A percentile compares a stretch with the other conserved stretches of the same genome.
These are phyloP conservation scores for Saussurea involucrata DNA, from an alignment of 129 eudicot genomes.

Conservation along the genomic window DNA sequence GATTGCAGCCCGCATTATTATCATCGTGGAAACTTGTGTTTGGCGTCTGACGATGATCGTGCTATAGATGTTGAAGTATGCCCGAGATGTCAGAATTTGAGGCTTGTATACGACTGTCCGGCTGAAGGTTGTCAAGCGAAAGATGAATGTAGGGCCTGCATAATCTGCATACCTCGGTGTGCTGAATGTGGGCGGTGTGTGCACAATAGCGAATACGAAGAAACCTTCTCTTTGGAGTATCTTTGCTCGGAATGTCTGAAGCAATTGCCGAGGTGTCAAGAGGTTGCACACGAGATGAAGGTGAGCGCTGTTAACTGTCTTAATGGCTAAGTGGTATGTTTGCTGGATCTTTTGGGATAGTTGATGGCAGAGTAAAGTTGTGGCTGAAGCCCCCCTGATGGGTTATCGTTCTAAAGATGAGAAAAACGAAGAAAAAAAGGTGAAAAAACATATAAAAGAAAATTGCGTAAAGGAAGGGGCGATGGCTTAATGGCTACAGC, in stretches of 20 bases:
- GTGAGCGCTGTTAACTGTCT: constrained; percentile 3
- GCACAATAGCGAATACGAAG: constrained; percentile 55
- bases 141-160: constrained; percentile 75
- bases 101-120: constrained; percentile 87
- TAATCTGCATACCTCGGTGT: constrained; percentile 73
- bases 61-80: constrained; percentile 79
- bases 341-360: not conserved
- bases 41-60: constrained; percentile 65
- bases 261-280: constrained; percentile 33
- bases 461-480: not conserved
- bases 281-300: constrained; percentile 21
- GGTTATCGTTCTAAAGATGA: not conserved
- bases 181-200: constrained; percentile 77
- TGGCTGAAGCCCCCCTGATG: constrained; percentile 4
- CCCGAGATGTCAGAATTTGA: constrained; percentile 64
- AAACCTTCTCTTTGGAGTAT: constrained; percentile 64
- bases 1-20: constrained; percentile 53
- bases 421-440: not conserved
- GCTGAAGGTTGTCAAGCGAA: constrained; percentile 54
- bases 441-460: not conserved
- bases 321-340: constrained; percentile 30
- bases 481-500: not conserved
- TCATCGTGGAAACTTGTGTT: constrained; percentile 40
- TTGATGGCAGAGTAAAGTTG: not conserved
- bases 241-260: constrained; percentile 60